Conservation (phyloP, 2,329 filamentous ascomycete genomes). For the Hypoxylon sp. region DNA sequence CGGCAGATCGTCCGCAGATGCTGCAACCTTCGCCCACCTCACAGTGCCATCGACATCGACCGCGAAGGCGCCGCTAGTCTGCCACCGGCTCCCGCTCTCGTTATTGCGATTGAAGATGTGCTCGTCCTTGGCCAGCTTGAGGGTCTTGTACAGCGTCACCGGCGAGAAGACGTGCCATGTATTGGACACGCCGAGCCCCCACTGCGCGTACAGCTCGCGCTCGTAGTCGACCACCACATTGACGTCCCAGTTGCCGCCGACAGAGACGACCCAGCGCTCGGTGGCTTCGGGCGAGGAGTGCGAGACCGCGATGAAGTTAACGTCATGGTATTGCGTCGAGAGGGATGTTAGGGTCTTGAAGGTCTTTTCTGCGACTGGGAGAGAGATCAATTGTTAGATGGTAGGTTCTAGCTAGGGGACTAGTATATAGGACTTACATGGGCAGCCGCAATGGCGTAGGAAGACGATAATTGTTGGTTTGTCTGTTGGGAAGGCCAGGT, state of each 20-base stretch:
- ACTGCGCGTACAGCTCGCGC: slow-evolving; percentile 71
- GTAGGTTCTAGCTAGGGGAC: neutral
- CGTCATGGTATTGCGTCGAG: slow-evolving; percentile 62
- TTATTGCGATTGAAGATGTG: slow-evolving; percentile 75
- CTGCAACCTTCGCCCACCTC: slow-evolving; percentile 63
- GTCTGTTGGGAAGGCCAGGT: slow-evolving; percentile 65
- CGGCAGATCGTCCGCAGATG: slow-evolving; percentile 65
- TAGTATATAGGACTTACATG: slow-evolving; percentile 65
- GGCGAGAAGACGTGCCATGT: slow-evolving; percentile 75
- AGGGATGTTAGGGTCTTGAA: slow-evolving; percentile 68
- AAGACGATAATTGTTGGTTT: slow-evolving; percentile 75
- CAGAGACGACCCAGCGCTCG: slow-evolving; percentile 68
- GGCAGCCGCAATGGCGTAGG: slow-evolving; percentile 79
- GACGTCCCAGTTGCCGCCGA: slow-evolving; percentile 69
- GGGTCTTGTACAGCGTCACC: slow-evolving; percentile 67
- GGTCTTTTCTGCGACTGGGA: slow-evolving; percentile 75
- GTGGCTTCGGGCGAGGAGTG: slow-evolving; percentile 68
- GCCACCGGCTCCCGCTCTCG: slow-evolving; percentile 77
- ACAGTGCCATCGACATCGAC: slow-evolving; percentile 67
- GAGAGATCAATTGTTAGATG: neutral
- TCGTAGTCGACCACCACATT: slow-evolving; percentile 71
- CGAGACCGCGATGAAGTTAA: slow-evolving; percentile 73
- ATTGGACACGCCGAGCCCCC: slow-evolving; percentile 73
- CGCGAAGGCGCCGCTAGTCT: slow-evolving; percentile 75
- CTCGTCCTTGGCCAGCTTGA: slow-evolving; percentile 70